phyloP scores from a whole-genome alignment of 371 early-diverging fungal genomes.

The Rhizopus arrhizus region DNA sequence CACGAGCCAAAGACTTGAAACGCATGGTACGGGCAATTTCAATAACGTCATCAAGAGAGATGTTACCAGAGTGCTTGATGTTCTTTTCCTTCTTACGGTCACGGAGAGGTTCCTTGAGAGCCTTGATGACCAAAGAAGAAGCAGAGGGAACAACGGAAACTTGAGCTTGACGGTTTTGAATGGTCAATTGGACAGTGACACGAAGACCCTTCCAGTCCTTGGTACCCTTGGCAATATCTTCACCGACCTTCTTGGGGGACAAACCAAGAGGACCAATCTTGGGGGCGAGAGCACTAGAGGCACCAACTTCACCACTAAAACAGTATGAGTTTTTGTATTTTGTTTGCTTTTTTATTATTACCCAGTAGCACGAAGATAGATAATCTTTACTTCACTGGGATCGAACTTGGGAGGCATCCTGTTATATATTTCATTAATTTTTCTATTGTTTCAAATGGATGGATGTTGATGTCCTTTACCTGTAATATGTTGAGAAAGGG shows the following conservation, averaged over 20 bases:
- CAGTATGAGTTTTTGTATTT: background rate
- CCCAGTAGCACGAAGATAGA: slow-evolving; percentile 94
- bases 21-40: slow-evolving; percentile 97
- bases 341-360: slow-evolving; percentile 5
- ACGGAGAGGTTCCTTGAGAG: slow-evolving; percentile 98
- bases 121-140: slow-evolving; percentile 97
- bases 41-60: slow-evolving; percentile 89
- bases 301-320: slow-evolving; percentile 93
- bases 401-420: slow-evolving; percentile 80
- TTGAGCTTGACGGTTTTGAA: slow-evolving; percentile 99
- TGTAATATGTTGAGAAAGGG: slow-evolving; percentile 10
- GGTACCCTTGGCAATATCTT: slow-evolving; percentile 98
- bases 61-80: slow-evolving; percentile 95
- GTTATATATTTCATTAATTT: background rate
- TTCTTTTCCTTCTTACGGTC: slow-evolving; percentile 99
- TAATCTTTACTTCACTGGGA: slow-evolving; percentile 81
- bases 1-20: slow-evolving; percentile 87
- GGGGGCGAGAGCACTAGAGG: slow-evolving; percentile 97
- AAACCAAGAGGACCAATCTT: slow-evolving; percentile 99
- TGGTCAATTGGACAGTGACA: slow-evolving; percentile 95
- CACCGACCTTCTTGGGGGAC: slow-evolving; percentile 99
- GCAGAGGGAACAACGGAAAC: slow-evolving; percentile 98
- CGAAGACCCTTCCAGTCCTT: slow-evolving; percentile 95
- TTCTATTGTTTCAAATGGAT: background rate
- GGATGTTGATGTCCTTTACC: background rate